Percentiles rank a stretch among this genome's conserved stretches.
Evolutionary conservation across 371 early-diverging fungal genomes (phyloP).

Genomic region (Nematocida parisii): DNA sequence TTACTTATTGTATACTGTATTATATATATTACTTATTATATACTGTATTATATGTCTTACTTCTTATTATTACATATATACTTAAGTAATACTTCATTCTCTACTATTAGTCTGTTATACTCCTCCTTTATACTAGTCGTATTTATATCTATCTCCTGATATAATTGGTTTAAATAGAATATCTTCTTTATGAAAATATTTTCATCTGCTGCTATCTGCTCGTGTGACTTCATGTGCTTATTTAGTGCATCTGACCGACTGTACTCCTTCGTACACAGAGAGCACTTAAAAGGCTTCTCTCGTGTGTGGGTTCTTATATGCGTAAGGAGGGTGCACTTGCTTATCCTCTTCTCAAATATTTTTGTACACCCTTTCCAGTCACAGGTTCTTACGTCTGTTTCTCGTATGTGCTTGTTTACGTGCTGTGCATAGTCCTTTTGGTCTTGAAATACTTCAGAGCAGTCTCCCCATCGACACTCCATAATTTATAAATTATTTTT

Average conservation of each 20-base stretch:
- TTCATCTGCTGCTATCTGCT: conserved; percentile 58
- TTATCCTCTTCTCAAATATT: conserved; percentile 49
- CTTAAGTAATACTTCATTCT: conserved; percentile 43
- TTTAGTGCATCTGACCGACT: conserved; percentile 67
- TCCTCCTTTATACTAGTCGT: conserved; percentile 17
- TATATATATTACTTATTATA: neutral
- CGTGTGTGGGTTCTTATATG: conserved; percentile 64
- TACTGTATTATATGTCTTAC: neutral
- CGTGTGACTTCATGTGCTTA: conserved; percentile 67
- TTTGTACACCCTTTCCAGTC: conserved; percentile 62
- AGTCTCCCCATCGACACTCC: conserved; percentile 56
- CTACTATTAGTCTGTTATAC: conserved; percentile 42
- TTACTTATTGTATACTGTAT: neutral
- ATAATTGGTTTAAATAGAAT: conserved; percentile 27
- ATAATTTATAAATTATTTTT: conserved; percentile 46
- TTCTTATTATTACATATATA: conserved; percentile 9
- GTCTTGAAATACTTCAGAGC: conserved; percentile 47
- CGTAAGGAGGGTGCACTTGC: conserved; percentile 58
- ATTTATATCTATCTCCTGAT: conserved; percentile 34
- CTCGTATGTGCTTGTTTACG: conserved; percentile 55
- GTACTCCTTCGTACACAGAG: conserved; percentile 62
- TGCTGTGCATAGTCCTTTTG: conserved; percentile 54
- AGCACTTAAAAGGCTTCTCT: conserved; percentile 67
- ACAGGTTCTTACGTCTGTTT: conserved; percentile 52
- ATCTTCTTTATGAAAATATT: conserved; percentile 52